phyloP scores from a whole-genome alignment of 2,329 filamentous ascomycete genomes.

The Paecilomyces sp. region DNA sequence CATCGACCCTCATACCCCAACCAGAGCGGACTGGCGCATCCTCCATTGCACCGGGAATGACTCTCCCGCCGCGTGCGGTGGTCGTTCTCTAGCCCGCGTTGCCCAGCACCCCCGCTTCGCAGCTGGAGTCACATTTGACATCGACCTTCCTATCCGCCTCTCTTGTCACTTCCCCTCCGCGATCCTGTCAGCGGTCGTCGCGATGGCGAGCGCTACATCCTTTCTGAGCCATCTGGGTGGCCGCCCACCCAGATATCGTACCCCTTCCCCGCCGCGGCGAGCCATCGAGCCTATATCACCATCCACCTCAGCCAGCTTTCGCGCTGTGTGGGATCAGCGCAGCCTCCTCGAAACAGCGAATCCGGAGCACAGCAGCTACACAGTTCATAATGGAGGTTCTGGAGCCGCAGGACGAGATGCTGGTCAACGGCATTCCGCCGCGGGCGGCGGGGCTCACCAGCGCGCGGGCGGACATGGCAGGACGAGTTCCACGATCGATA shows the following conservation, averaged over 20 bases:
- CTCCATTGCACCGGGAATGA: conserved; percentile 25
- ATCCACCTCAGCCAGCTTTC: conserved; percentile 21
- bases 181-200: conserved; percentile 6
- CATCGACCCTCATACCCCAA: conserved; percentile 15
- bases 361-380: conserved; percentile 16
- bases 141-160: conserved; percentile 4
- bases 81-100: conserved; percentile 34
- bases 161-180: conserved; percentile 2
- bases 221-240: conserved; percentile 26
- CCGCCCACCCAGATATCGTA: conserved; percentile 38
- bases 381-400: conserved; percentile 14
- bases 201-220: conserved; percentile 34
- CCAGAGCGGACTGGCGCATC: neutral
- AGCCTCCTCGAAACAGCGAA: conserved; percentile 15
- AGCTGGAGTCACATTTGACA: conserved; percentile 27
- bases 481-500: conserved; percentile 41
- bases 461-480: conserved; percentile 33
- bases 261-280: conserved; percentile 40
- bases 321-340: conserved; percentile 23
- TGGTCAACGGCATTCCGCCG: conserved; percentile 4
- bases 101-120: conserved; percentile 35
- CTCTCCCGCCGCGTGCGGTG: conserved; percentile 27
- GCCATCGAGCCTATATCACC: conserved; percentile 41
- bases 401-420: conserved; percentile 3
- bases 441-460: conserved; percentile 17